phyloP scores from a whole-genome alignment of 257 asterid species.

The Sherardia arvensis region DNA sequence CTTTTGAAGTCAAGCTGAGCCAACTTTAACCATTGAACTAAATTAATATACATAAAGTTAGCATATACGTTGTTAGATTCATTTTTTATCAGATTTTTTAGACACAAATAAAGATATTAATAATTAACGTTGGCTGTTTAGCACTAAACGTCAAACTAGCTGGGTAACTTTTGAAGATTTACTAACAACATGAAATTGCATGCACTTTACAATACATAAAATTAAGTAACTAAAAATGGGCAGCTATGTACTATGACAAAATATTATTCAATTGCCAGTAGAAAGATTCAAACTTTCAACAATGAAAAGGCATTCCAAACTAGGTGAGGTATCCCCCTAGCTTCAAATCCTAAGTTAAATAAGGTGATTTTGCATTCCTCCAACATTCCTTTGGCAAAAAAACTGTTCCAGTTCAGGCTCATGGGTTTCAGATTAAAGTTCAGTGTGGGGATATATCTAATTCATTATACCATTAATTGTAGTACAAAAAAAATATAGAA shows the following conservation, averaged over 20 bases:
- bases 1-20: too few relatives aligned
- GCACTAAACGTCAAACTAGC: too few relatives aligned
- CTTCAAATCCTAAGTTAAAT: not conserved
- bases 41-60: too few relatives aligned
- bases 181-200: not conserved
- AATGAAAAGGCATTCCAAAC: not conserved
- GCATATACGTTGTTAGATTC: too few relatives aligned
- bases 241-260: not conserved
- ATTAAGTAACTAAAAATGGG: not conserved
- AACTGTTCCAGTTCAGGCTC: not conserved
- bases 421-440: not conserved
- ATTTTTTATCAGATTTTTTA: too few relatives aligned
- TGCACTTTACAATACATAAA: not conserved
- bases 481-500: not conserved
- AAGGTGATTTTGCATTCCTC: not conserved
- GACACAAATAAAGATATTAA: too few relatives aligned
- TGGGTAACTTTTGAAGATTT: not conserved
- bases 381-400: not conserved
- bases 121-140: too few relatives aligned
- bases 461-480: not conserved
- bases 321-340: not conserved
- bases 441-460: not conserved
- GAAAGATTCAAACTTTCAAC: not conserved
- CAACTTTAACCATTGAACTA: too few relatives aligned
- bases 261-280: not conserved